Base-by-base conservation (phyloP, 306 rosid genomes). In the Carpinus viminea region DNA sequence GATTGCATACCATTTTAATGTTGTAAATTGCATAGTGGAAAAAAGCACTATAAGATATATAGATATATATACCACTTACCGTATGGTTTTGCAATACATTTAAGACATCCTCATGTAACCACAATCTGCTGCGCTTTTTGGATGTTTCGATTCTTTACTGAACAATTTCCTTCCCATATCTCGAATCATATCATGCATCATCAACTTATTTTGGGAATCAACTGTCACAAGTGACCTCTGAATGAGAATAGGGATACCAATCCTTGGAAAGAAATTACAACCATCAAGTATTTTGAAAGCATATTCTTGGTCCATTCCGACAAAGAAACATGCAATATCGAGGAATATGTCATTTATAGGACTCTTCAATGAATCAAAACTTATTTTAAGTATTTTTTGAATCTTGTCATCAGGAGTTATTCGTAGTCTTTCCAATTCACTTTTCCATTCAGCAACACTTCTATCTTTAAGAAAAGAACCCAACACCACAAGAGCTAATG, bases 141-240 rank as follows among this genome's bases (percentile, higher is more conserved):
- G 86, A 2, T 80, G 28, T 5, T 80, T 50, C 0, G 76, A 81
- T 11, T 64, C 70, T 16, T 62, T n/a, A 34, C 81, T n/a, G 76
- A 51, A 76, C 78, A 5, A 88, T 83, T 41, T 74, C 81, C 87
- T 69, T 60, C 87, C 91, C 86, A 85, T 88, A 24, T 85, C 87
- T 75, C 79, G 41, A 36, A 82, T 15, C 34, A 82, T 45, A 74
- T 82, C 78, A 72, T 82, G 85, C 82, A 77, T 82, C 21, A 1
- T 17, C 1, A 82, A 62, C 7, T 4, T 65, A 61, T 72, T 55
- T 5, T 77, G 74, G 55, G 0, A 3, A 20, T 74, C 81, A 75
- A 78, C 20, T n/a, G 38, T 74, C 0, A 87, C 0, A 1, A 87
- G 89, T 16, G 84, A 78, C 12, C 82, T 50, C 2, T 84, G 81